phyloP scores from a whole-genome alignment of 2,329 filamentous ascomycete genomes.

The Pestalotiopsis sp. region DNA sequence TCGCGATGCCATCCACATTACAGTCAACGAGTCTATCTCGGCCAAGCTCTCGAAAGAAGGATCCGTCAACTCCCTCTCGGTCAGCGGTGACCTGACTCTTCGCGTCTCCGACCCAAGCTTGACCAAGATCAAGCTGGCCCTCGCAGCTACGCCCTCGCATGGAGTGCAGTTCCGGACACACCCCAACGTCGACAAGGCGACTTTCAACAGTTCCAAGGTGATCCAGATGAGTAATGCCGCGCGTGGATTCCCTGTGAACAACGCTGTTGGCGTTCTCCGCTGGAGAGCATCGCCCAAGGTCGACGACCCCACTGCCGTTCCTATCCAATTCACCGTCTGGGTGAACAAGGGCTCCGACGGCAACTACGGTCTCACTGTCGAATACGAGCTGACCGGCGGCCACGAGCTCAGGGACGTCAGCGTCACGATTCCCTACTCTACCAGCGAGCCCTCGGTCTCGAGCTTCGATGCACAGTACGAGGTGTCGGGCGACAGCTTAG shows the following conservation, averaged over 20 bases:
- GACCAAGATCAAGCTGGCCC: constrained; percentile 87
- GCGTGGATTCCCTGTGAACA: constrained; percentile 93
- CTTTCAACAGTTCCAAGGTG: constrained; percentile 80
- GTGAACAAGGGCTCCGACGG: constrained; percentile 83
- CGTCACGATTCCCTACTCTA: constrained; percentile 84
- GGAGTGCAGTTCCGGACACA: constrained; percentile 93
- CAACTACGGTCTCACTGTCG: constrained; percentile 88
- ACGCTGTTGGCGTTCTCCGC: constrained; percentile 87
- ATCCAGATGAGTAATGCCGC: constrained; percentile 89
- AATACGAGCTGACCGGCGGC: constrained; percentile 88
- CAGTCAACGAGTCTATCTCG: constrained; percentile 85
- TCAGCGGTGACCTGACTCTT: constrained; percentile 91
- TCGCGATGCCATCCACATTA: constrained; percentile 84
- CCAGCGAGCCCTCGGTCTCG: constrained; percentile 83
- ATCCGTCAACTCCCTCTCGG: constrained; percentile 79
- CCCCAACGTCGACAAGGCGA: constrained; percentile 89
- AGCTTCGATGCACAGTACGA: constrained; percentile 96
- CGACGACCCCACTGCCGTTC: constrained; percentile 79
- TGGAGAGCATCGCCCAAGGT: constrained; percentile 86
- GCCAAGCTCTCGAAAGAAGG: constrained; percentile 90
- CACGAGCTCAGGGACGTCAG: constrained; percentile 82
- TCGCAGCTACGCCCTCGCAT: constrained; percentile 75
- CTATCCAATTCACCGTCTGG: constrained; percentile 97
- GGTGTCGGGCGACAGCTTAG: constrained; percentile 87
- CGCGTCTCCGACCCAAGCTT: constrained; percentile 86